Base-by-base conservation (phyloP, 2,329 filamentous ascomycete genomes). In the Huntiella abstrusa region DNA sequence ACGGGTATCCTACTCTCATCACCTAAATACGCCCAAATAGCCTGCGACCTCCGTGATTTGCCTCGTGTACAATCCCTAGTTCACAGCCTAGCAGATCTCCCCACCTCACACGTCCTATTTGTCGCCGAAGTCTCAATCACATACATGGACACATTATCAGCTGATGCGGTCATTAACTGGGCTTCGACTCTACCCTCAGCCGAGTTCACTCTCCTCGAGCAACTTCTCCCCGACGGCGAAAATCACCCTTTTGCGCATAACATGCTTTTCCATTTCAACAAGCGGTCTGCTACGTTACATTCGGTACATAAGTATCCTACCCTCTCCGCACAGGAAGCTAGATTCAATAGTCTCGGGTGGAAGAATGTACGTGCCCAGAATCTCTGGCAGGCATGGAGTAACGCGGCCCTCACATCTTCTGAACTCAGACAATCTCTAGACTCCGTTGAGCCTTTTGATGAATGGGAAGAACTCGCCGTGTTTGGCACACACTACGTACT, bases 401-500 rank as follows among this genome's bases (percentile, higher is more conserved):
- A 82, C 52, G 65, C 75, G 11, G 57, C 63, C 2, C 87, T 87
- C 58, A 61, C 93, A 15, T 67, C 66, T 4, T 56, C 68, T 1
- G 60, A 67, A 1, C 70, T 83, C 51, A 71, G 83, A 52, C 63
- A 58, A 33, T 63, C 62, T 8, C 62, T 95, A 11, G 80, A 94
- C 54, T 57, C 63, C 1, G 61, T 86, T 12, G 88, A 95, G 56
- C 76, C 80, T 1, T 95, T 96, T 57, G 88, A 96, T 59, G 87
- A 95, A 61, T 94, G 85, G 85, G 88, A 96, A 60, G 88, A 95
- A 55, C 86, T 95, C 57, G 77, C 81, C 2, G 65, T 94, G 1
- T 94, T 92, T 59, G 76, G 74, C 2, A 77, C 77, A 33, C 87
- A 95, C 60, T 93, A 94, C 60, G 82, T 87, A 54, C 62, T 95